Base-by-base conservation (phyloP, 2,329 filamentous ascomycete species). In the Neonectria magnoliae region DNA sequence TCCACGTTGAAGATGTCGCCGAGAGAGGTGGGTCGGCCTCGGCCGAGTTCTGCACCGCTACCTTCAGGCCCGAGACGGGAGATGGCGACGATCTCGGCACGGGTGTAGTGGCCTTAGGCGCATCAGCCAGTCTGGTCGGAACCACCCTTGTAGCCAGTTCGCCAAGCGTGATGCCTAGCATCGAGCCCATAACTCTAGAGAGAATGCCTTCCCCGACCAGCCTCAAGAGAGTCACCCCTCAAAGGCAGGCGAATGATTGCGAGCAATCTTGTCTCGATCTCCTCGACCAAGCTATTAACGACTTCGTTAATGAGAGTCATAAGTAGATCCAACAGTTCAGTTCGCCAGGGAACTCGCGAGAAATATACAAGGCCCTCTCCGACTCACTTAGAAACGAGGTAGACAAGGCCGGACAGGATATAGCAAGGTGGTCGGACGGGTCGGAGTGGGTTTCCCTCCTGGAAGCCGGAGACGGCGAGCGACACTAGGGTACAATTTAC, bases 131-230 rank as follows among this genome's bases (percentile, higher is more conserved):
- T 52, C 29, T 52, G 11, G 29, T 22, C 50, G 31, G 50, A 38
- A 52, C 50, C 50, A 38, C 50, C 29, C 16, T 52, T 52, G 29
- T 14, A 9, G 50, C 50, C 50, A 52, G 27, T 52, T 52, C 50
- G 50, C 50, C 31, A 18, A 52, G 33, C 5, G n/a, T 52, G 31
- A 52, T 52, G 9, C 29, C 50, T 36, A 52, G 27, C 50, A 33
- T 52, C 50, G 31, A 52, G 50, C 50, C 50, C 50, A 52, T 52
- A n/a, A 36, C 50, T 36, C 16, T n/a, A 11, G 50, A 52, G 50
- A 52, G 31, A 38, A 52, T 31, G 7, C 50, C 50, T 36, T 52
- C 29, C 20, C 50, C 50, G 18, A 36, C 14, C 27, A 33, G 27
- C 29, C 50, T 52, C 11, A 50, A 14, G 18, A 18, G 50, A 22